Evolutionary conservation across 148 eudicot genomes (phyloP).

Genomic region (Arbutus unedo): DNA sequence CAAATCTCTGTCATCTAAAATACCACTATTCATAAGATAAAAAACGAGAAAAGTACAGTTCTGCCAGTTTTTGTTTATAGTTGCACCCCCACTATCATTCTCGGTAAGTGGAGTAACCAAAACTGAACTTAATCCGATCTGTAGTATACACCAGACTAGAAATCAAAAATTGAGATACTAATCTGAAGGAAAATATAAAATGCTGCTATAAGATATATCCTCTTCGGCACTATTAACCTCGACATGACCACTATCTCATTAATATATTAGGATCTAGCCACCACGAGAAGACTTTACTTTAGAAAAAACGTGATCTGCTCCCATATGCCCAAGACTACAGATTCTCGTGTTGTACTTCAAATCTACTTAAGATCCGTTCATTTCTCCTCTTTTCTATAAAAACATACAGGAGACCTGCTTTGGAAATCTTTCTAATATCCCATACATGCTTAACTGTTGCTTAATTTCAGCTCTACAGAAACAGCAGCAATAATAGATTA

Average conservation of each 20-base stretch:
- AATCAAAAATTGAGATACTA: neutral
- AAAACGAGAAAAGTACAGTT: neutral
- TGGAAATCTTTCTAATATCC: neutral
- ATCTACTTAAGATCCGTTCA: neutral
- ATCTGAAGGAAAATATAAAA: neutral
- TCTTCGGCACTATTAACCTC: neutral
- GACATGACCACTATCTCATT: neutral
- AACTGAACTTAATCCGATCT: conserved; percentile 3
- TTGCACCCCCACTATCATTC: conserved; percentile 1
- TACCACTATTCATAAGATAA: neutral
- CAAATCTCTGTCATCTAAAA: neutral
- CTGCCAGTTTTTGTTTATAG: neutral
- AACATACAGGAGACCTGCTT: neutral
- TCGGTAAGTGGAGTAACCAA: neutral
- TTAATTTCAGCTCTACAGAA: neutral
- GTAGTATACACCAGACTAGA: neutral
- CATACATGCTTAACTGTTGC: too few relatives aligned
- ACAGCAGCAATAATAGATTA: neutral
- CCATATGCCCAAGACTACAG: neutral
- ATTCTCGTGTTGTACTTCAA: neutral
- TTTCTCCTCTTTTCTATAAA: neutral
- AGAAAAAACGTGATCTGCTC: neutral
- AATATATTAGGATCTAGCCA: neutral
- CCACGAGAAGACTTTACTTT: neutral
- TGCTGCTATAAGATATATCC: neutral